Conservation (phyloP, 331 rosid species). For the Stylosanthes scabra region DNA sequence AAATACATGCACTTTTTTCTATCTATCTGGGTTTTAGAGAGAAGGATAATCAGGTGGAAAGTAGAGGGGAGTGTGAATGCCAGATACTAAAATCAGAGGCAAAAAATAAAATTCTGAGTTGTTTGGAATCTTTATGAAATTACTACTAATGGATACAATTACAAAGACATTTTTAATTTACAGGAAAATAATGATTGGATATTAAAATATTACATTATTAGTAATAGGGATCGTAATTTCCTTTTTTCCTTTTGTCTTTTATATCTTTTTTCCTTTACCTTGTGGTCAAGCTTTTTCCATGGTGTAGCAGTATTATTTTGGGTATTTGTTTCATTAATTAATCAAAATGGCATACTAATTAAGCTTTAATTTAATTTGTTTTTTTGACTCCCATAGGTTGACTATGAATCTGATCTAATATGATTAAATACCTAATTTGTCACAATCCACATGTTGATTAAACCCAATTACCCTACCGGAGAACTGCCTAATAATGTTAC, state of each 20-base stretch:
- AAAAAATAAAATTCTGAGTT: slow-evolving; percentile 9
- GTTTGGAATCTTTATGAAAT: background rate
- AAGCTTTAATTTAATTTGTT: slow-evolving; percentile 6
- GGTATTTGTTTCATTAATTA: background rate
- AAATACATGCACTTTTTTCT: slow-evolving; percentile 37
- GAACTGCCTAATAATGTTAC: slow-evolving; percentile 14
- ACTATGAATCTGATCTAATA: background rate
- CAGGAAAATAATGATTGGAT: background rate
- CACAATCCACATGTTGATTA: background rate
- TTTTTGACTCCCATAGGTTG: slow-evolving; percentile 19
- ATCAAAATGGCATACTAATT: background rate
- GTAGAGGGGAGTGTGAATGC: slow-evolving; percentile 3
- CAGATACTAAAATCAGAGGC: slow-evolving; percentile 18
- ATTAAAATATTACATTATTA: background rate
- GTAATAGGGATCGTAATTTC: background rate
- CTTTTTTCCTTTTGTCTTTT: too few species aligned
- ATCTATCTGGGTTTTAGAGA: background rate
- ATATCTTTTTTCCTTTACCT: too few species aligned
- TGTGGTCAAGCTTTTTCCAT: slow-evolving; percentile 28
- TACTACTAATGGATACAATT: background rate
- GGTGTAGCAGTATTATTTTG: background rate
- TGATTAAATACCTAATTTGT: slow-evolving; percentile 12
- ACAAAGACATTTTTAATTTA: background rate
- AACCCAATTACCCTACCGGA: background rate
- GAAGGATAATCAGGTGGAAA: slow-evolving; percentile 21